Base-by-base conservation (phyloP, 768 basidiomycete genomes). In the Xerocomus potaroensis region DNA sequence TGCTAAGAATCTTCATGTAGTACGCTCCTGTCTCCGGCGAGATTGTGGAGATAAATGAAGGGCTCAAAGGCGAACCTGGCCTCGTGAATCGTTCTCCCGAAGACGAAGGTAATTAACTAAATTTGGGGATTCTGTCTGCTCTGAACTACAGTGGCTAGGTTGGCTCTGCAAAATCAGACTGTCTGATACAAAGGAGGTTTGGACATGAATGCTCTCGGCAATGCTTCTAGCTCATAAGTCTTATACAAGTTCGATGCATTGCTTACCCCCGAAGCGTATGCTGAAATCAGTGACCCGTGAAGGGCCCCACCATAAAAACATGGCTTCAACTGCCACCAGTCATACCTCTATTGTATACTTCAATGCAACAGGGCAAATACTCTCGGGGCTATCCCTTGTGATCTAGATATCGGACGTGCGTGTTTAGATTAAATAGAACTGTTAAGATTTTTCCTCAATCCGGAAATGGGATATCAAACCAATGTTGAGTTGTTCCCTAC, bases 81-180 rank as follows among this genome's bases (percentile, higher is more conserved):
- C 70, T 97, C 33, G 71, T 99, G 41, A 98, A 98, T 77, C 91
- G 90, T 66, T 83, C 83, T 9, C 80, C 92, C 0, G 87, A 94
- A 62, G 76, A 79, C 21, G 72, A 89, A 62, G 95, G 95, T 93
- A 55, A 56, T 77, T 54, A 26, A 22, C 12, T 5, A 2, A 16
- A 7, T 10, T 2, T 8, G 16, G 35, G 10, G 31, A 35, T 34
- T 19, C 9, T 9, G 1, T n/a, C 3, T 35, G 15, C 4, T 18
- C 41, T 49, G 43, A 43, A 12, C 33, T 21, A 14, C 9, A 19
- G 5, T 19, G 26, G 23, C 7, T 53, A 97, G 94, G 95, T 46
- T 99, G 95, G 95, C 80, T 99, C 37, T 93, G 87, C 81, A 94
- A 90, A 74, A 84, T 99, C 59, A 81, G 85, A 64, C 66, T 96